phyloP scores from a whole-genome alignment of 108 stramenopile species.

The Fragilariopsis cylindrus region DNA sequence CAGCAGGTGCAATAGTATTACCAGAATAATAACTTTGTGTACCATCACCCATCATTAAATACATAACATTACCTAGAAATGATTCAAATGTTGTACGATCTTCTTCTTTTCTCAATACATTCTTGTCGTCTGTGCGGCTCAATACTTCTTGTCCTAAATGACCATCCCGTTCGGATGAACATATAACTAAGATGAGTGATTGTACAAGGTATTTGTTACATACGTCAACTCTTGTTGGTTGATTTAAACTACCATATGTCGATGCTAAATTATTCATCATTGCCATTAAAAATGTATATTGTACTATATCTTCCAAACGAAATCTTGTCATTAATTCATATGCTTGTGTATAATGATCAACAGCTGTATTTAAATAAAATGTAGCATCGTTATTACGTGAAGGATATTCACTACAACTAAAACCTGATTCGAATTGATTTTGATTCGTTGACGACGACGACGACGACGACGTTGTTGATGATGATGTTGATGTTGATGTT shows the following conservation, averaged over 20 bases:
- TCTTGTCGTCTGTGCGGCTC: background rate
- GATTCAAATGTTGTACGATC: conserved; percentile 11
- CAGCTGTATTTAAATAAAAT: conserved; percentile 3
- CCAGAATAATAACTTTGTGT: background rate
- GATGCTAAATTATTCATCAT: conserved; percentile 14
- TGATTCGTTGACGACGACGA: too few relatives aligned
- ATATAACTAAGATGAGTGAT: conserved; percentile 1
- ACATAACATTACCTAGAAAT: background rate
- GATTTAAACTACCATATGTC: background rate
- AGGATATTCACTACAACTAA: too few relatives aligned
- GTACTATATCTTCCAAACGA: background rate
- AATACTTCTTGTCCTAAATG: conserved; percentile 13
- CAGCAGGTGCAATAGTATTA: background rate
- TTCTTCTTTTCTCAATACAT: background rate
- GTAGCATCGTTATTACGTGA: too few relatives aligned
- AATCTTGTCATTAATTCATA: conserved; percentile 15
- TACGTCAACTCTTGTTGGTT: background rate
- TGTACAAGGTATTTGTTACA: conserved; percentile 3
- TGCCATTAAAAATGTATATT: conserved; percentile 13
- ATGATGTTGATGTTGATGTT: too few relatives aligned
- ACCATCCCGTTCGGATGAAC: conserved; percentile 10
- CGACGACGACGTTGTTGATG: too few relatives aligned
- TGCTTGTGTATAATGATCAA: conserved; percentile 12
- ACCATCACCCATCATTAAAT: conserved; percentile 2
- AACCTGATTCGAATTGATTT: too few relatives aligned